Evolutionary conservation across 345 rosid species (phyloP).

Genomic region (Brassica carinata): DNA sequence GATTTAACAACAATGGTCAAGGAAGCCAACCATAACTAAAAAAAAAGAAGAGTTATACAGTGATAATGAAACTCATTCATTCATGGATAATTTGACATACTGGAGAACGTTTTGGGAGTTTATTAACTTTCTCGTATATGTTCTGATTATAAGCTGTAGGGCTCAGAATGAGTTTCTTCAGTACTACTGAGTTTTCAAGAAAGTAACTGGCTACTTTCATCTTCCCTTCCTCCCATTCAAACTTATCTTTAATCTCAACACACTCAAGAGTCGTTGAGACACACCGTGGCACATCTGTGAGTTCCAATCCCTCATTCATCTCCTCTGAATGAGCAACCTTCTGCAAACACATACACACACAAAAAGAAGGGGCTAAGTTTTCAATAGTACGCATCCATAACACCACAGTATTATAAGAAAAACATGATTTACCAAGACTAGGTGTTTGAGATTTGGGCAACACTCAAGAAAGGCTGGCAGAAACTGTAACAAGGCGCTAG

Average conservation of each 20-base stretch:
- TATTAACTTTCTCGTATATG: background rate
- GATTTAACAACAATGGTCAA: too few species aligned
- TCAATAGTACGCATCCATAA: background rate
- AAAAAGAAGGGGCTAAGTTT: background rate
- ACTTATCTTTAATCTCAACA: background rate
- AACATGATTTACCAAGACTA: conserved; percentile 12
- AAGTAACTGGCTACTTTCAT: conserved; percentile 10
- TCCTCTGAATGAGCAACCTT: background rate
- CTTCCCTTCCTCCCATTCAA: background rate
- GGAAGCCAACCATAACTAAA: background rate
- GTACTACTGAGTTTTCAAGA: conserved; percentile 17
- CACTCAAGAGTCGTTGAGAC: conserved; percentile 8
- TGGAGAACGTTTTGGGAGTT: background rate
- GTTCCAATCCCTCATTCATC: background rate
- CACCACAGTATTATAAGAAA: too few species aligned
- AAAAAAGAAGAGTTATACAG: background rate
- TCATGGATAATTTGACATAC: background rate
- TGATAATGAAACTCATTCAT: background rate
- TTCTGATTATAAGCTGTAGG: background rate
- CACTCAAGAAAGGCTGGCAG: conserved; percentile 18
- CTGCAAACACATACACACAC: conserved; percentile 9
- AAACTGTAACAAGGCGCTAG: background rate
- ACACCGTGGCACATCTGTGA: conserved; percentile 3
- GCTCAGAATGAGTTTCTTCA: conserved; percentile 6
- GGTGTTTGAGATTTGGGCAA: conserved; percentile 27